These are phyloP conservation scores for Geosmithia morbida DNA, from an alignment of 2,329 filamentous ascomycete genomes.

Conservation along the genomic window DNA sequence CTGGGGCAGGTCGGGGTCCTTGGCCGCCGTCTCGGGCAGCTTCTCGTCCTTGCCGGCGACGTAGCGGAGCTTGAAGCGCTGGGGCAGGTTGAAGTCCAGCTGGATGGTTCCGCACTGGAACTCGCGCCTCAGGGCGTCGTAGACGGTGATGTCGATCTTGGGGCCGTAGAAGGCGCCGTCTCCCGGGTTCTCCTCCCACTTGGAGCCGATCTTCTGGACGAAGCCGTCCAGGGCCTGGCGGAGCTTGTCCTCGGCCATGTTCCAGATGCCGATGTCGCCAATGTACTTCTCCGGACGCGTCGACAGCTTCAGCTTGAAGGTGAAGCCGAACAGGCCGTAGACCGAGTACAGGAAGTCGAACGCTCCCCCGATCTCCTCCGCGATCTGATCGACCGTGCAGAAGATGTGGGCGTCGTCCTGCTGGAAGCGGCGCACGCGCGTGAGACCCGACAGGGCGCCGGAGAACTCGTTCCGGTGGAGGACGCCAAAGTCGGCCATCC, in stretches of 20 bases:
- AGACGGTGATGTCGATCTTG: constrained; percentile 95
- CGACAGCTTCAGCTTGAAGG: constrained; percentile 88
- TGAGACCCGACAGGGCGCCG: constrained; percentile 79
- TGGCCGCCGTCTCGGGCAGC: constrained; percentile 25
- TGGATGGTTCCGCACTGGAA: constrained; percentile 62
- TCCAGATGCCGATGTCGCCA: constrained; percentile 76
- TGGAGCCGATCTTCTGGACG: constrained; percentile 38
- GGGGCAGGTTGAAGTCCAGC: constrained; percentile 69
- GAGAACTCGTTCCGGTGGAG: constrained; percentile 93
- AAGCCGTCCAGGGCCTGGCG: constrained; percentile 70
- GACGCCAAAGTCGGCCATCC: constrained; percentile 91
- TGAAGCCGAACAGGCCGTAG: constrained; percentile 45
- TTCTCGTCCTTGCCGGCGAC: constrained; percentile 36
- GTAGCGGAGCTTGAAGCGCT: constrained; percentile 25
- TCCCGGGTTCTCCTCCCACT: constrained; percentile 85
- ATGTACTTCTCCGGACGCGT: constrained; percentile 82
- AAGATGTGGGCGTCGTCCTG: constrained; percentile 97
- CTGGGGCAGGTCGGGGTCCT: constrained; percentile 37
- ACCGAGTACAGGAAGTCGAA: constrained; percentile 79
- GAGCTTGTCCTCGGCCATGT: constrained; percentile 72
- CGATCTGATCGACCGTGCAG: constrained; percentile 39
- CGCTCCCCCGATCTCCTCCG: constrained; percentile 50
- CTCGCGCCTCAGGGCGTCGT: constrained; percentile 67
- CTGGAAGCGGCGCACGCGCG: constrained; percentile 83
- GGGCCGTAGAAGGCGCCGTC: constrained; percentile 98